Conservation (phyloP, 2,329 filamentous ascomycete genomes). For the Thelonectria rubi region DNA sequence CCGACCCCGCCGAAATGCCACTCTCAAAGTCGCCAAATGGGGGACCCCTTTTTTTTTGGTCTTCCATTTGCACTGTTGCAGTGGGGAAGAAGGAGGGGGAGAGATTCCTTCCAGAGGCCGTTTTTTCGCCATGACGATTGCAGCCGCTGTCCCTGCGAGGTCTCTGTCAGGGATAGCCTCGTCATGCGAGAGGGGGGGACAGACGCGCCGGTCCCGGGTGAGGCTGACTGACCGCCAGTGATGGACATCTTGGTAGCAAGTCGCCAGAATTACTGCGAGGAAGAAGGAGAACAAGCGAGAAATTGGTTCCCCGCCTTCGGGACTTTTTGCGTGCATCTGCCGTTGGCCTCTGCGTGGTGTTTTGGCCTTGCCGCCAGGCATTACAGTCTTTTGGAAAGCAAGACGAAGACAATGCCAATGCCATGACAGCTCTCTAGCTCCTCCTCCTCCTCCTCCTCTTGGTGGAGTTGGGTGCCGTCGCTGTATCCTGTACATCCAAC, state of each 20-base stretch:
- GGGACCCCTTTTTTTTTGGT: too few species aligned
- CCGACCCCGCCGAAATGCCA: slow-evolving; percentile 9
- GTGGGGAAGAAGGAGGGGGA: background rate
- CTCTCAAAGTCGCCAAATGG: background rate
- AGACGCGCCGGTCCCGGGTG: slow-evolving; percentile 26
- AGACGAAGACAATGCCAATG: background rate
- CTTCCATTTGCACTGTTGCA: slow-evolving; percentile 13
- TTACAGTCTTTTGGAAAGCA: background rate
- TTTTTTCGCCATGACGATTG: background rate
- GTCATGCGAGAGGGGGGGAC: slow-evolving; percentile 23
- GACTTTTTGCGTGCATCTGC: slow-evolving; percentile 2
- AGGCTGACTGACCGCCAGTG: slow-evolving; percentile 44
- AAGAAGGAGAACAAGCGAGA: too few species aligned
- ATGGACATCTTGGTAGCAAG: slow-evolving; percentile 21
- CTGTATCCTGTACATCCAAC: background rate
- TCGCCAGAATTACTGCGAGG: too few species aligned
- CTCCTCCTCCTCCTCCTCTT: too few species aligned
- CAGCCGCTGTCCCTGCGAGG: slow-evolving; percentile 11
- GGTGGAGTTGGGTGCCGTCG: too few species aligned
- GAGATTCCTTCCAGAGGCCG: background rate
- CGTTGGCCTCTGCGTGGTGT: slow-evolving; percentile 10
- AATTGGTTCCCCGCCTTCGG: slow-evolving; percentile 12
- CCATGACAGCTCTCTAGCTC: background rate
- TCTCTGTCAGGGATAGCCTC: slow-evolving; percentile 41
- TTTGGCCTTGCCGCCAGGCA: background rate